A percentile compares a stretch with the other conserved stretches of the same genome.
These are phyloP conservation scores for Diaporthe capsici DNA, from an alignment of 2,329 filamentous ascomycete species.

Conservation along the genomic window DNA sequence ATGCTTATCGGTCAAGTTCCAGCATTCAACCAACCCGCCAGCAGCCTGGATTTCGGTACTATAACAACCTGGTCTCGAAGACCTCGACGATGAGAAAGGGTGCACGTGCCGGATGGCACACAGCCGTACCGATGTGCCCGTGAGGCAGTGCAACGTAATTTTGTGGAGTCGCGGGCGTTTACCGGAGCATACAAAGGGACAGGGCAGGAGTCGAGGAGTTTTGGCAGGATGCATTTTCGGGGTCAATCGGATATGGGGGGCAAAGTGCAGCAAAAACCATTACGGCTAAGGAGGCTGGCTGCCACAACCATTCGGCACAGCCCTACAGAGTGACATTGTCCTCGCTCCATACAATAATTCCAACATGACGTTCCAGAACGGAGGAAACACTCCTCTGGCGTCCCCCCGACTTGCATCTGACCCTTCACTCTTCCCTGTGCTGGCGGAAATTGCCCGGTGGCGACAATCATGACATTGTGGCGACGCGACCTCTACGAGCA, in stretches of 20 bases:
- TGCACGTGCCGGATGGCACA: conserved; percentile 21
- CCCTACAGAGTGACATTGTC: neutral
- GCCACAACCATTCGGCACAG: neutral
- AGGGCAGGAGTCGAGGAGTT: conserved; percentile 17
- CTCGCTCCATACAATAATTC: conserved; percentile 16
- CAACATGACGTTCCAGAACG: conserved; percentile 21
- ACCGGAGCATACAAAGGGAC: conserved; percentile 20
- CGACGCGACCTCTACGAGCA: neutral
- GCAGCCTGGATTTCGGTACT: neutral
- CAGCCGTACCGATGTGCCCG: conserved; percentile 1
- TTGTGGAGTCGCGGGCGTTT: conserved; percentile 22
- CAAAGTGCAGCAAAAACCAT: neutral
- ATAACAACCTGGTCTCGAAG: neutral
- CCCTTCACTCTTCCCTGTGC: neutral
- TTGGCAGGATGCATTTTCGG: conserved; percentile 12
- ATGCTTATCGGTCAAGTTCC: neutral
- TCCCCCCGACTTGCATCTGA: conserved; percentile 5
- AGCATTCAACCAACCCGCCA: neutral
- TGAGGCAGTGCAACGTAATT: conserved; percentile 26
- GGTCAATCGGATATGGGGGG: neutral
- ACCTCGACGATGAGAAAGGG: neutral
- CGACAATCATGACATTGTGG: neutral
- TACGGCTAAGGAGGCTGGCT: neutral
- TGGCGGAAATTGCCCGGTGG: neutral
- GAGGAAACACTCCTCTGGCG: conserved; percentile 29